Evolutionary conservation across 1,284 basidiomycete species (phyloP).

Genomic region (Fistulinella cinereoalba): DNA sequence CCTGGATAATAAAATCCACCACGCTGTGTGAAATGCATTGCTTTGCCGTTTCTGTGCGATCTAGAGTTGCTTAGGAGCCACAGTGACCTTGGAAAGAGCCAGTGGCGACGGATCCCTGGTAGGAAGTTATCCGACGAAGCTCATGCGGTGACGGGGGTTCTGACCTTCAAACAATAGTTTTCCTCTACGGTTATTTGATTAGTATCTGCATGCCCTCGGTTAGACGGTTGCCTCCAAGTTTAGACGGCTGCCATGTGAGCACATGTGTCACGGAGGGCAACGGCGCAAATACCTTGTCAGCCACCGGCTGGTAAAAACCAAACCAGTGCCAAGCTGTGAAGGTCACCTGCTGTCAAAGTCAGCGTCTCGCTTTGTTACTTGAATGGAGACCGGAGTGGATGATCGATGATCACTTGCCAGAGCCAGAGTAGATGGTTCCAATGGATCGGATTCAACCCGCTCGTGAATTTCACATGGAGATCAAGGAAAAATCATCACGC

Average conservation of each 20-base stretch:
- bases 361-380: too few relatives aligned
- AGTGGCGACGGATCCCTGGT: conserved; percentile 4
- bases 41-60: background rate
- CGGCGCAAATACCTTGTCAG: too few relatives aligned
- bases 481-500: too few relatives aligned
- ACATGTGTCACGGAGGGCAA: background rate
- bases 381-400: too few relatives aligned
- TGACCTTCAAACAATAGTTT: background rate
- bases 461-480: too few relatives aligned
- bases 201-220: background rate
- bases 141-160: background rate
- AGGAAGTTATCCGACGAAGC: background rate
- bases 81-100: background rate
- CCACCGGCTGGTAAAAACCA: too few relatives aligned
- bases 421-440: too few relatives aligned
- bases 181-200: conserved; percentile 1
- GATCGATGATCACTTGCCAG: too few relatives aligned
- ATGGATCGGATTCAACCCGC: too few relatives aligned
- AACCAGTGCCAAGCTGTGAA: too few relatives aligned
- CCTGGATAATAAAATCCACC: background rate
- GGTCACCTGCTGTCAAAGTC: too few relatives aligned
- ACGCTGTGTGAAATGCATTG: background rate
- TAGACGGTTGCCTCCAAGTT: background rate
- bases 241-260: background rate
- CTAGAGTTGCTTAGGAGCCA: background rate